These are phyloP conservation scores for Mycocalia duriaeana DNA, from an alignment of 1,284 basidiomycete genomes.

Conservation along the genomic window DNA sequence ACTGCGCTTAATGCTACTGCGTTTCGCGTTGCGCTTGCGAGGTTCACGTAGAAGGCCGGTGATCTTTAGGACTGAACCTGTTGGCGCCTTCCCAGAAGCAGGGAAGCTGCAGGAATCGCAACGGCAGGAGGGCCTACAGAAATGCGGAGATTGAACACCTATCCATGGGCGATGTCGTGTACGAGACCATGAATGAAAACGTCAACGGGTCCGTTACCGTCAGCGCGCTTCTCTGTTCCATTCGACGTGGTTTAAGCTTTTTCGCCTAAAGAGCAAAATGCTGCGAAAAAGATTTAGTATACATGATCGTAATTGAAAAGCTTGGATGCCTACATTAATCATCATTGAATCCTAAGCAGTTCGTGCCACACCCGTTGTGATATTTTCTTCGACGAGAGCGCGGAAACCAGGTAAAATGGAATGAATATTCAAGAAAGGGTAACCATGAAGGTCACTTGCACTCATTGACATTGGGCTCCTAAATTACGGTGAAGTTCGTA, in stretches of 20 bases:
- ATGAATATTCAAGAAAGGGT: neutral
- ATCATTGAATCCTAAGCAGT: constrained; percentile 16
- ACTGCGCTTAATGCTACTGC: too few species aligned
- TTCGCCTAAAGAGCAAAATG: neutral
- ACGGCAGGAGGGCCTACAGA: constrained; percentile 26
- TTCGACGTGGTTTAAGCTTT: neutral
- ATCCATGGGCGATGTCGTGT: constrained; percentile 46
- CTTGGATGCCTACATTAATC: constrained; percentile 12
- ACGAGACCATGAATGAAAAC: constrained; percentile 50
- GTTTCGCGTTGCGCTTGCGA: too few species aligned
- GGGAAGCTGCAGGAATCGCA: constrained; percentile 14
- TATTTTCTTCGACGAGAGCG: constrained; percentile 25
- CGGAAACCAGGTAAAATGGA: constrained; percentile 21
- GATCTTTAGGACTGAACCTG: too few species aligned
- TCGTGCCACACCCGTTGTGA: constrained; percentile 16
- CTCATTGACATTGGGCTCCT: constrained; percentile 22
- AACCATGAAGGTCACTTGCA: constrained; percentile 14
- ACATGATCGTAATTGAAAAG: neutral
- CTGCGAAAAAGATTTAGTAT: neutral
- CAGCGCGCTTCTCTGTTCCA: neutral
- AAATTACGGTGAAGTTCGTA: constrained; percentile 12
- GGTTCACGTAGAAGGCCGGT: too few species aligned
- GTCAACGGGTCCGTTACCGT: constrained; percentile 10
- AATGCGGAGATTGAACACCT: constrained; percentile 38
- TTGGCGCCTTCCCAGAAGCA: neutral